Base-by-base conservation (phyloP, 345 rosid genomes). In the Physaria fendleri region DNA sequence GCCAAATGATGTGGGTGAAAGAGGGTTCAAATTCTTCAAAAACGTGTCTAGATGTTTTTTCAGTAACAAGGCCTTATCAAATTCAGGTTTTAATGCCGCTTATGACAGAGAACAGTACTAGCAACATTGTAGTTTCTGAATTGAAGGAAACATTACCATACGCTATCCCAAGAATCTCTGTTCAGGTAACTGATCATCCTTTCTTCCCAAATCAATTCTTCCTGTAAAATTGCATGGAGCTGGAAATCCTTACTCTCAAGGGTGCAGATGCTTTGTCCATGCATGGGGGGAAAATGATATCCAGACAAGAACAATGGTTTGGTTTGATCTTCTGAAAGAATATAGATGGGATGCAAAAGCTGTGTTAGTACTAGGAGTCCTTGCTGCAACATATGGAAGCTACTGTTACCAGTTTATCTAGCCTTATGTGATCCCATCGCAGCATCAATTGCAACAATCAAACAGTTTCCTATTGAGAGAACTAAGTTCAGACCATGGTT, bases 321-420 rank as follows among this genome's bases (percentile, higher is more conserved):
- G 79, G 71, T 79, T 90, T 9, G 83, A 85, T 71, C 74, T 65
- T 66, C 81, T 90, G 25, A 75, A 77, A 41, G 77, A 59, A 23
- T 82, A 81, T 50, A 69, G 67, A 69, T 90, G 95, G 97, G 95
- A 79, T 65, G 87, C 84, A 10, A 87, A 90, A 76, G 35, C 82
- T 61, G 87, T 43, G 38, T 48, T 90, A 64, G 71, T 78, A 34
- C 85, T 90, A 34, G 85, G 91, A 61, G 87, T 84, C 66, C 77
- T 87, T 61, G 80, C 84, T 47, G 47, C 74, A 48, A 63, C 46
- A 77, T 87, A 80, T 51, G 85, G 90, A 49, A 78, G 77, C 72
- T 87, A 57, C 72, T 78, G 74, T 79, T 87, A 44, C 63, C 75
- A 55, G 65, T 59, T 62, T 81, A 79, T 73, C 76, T 80, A 28